Conservation (phyloP, 306 rosid genomes). For the Cercis canadensis region DNA sequence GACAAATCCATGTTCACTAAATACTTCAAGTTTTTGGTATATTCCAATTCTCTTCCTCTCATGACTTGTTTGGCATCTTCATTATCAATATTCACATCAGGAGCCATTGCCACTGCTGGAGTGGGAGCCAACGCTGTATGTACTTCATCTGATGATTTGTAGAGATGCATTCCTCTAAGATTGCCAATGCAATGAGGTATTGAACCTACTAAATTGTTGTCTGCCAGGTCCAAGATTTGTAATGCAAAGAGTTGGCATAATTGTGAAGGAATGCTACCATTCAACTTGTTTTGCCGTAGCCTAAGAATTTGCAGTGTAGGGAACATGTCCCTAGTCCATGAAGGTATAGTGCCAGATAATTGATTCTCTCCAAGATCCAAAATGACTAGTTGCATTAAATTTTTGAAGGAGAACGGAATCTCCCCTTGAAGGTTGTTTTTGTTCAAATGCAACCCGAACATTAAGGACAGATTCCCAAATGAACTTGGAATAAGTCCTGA, state of each 20-base stretch:
- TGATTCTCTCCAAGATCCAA: constrained; percentile 42
- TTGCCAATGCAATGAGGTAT: constrained; percentile 35
- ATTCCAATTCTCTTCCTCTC: constrained; percentile 6
- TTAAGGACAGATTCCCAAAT: constrained; percentile 6
- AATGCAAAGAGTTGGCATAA: constrained; percentile 22
- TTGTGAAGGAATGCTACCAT: no score
- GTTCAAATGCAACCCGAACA: constrained; percentile 27
- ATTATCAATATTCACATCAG: background rate
- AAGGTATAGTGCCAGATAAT: constrained; percentile 37
- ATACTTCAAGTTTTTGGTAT: background rate
- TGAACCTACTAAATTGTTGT: constrained; percentile 15
- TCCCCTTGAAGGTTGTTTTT: constrained; percentile 13
- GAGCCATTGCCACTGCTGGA: no score
- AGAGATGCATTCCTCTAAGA: background rate
- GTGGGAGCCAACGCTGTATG: background rate
- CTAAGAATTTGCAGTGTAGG: constrained; percentile 23
- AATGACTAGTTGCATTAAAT: background rate
- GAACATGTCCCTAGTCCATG: constrained; percentile 23
- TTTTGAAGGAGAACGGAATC: constrained; percentile 13
- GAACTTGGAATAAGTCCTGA: constrained; percentile 30
- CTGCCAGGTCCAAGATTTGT: constrained; percentile 34
- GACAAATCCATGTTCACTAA: constrained; percentile 11
- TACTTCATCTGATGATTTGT: background rate
- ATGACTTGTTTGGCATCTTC: background rate
- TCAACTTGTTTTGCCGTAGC: constrained; percentile 15